Conservation (phyloP, 2,329 filamentous ascomycete species). For the Aspergillus awamori region DNA sequence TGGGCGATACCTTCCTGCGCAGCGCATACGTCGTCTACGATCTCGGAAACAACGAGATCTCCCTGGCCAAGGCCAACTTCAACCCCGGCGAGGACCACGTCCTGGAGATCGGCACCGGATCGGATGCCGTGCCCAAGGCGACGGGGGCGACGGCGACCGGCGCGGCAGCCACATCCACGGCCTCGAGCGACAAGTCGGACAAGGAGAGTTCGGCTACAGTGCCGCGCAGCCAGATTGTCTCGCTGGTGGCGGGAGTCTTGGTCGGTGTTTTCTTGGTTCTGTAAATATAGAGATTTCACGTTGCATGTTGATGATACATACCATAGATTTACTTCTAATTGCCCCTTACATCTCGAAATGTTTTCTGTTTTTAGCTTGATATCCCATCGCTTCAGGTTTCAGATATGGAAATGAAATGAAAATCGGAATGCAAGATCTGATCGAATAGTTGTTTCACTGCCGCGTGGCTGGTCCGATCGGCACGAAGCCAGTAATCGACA, state of each 20-base stretch:
- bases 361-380: no score
- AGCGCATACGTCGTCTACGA: constrained; percentile 78
- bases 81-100: constrained; percentile 56
- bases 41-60: constrained; percentile 70
- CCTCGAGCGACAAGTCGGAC: background rate
- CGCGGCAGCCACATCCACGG: background rate
- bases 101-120: constrained; percentile 55
- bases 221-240: background rate
- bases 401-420: no score
- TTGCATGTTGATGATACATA: no score
- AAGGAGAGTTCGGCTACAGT: background rate
- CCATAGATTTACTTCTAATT: no score
- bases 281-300: background rate
- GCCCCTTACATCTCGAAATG: no score
- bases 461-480: no score
- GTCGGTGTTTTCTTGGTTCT: background rate
- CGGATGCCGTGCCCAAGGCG: constrained; percentile 54
- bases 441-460: no score
- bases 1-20: constrained; percentile 75
- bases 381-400: no score
- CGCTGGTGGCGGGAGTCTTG: background rate
- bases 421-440: no score
- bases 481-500: no score
- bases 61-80: constrained; percentile 68
- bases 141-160: constrained; percentile 25